Percentiles rank a stretch among this genome's conserved stretches.
phyloP scores from a whole-genome alignment of 805 yeast species.

The Phaffomyces antillensis region DNA sequence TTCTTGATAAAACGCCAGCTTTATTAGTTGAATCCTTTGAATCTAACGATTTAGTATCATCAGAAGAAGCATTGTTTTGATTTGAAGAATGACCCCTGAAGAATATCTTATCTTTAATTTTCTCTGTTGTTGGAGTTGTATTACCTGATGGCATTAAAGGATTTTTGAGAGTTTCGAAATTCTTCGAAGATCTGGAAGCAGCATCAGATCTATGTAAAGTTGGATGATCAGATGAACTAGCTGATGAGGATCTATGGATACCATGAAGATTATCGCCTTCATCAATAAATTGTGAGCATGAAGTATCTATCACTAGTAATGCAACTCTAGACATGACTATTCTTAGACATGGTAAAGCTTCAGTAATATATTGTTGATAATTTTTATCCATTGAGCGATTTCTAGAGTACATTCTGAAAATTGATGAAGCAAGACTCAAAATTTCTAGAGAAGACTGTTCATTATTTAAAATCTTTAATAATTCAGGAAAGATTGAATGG shows the following conservation, averaged over 20 bases:
- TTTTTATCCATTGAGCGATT: conserved; percentile 23
- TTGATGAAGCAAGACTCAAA: conserved; percentile 30
- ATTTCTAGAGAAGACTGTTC: conserved; percentile 26
- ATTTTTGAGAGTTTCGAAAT: conserved; percentile 10
- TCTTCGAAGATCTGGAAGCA: neutral
- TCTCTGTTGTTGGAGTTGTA: conserved; percentile 19
- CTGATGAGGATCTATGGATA: conserved; percentile 13
- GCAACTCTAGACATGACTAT: conserved; percentile 18
- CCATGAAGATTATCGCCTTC: conserved; percentile 16
- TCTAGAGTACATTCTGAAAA: conserved; percentile 28
- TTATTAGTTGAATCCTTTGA: conserved; percentile 9
- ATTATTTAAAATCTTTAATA: conserved; percentile 21
- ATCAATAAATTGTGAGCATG: conserved; percentile 10
- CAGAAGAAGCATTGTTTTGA: conserved; percentile 7
- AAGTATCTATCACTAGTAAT: conserved; percentile 13
- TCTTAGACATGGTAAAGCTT: conserved; percentile 27
- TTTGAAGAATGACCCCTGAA: conserved; percentile 19
- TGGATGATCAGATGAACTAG: conserved; percentile 12
- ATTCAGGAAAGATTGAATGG: conserved; percentile 12
- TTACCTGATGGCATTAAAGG: conserved; percentile 17
- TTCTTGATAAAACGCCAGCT: conserved; percentile 16
- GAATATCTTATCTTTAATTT: conserved; percentile 19
- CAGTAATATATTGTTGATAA: conserved; percentile 20
- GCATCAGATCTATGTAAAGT: conserved; percentile 7
- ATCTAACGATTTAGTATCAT: conserved; percentile 13